Evolutionary conservation across 2,329 filamentous ascomycete genomes (phyloP), one percentile per base, ranked within the genome.

Genomic region (Colletotrichum cordylinicola): DNA sequence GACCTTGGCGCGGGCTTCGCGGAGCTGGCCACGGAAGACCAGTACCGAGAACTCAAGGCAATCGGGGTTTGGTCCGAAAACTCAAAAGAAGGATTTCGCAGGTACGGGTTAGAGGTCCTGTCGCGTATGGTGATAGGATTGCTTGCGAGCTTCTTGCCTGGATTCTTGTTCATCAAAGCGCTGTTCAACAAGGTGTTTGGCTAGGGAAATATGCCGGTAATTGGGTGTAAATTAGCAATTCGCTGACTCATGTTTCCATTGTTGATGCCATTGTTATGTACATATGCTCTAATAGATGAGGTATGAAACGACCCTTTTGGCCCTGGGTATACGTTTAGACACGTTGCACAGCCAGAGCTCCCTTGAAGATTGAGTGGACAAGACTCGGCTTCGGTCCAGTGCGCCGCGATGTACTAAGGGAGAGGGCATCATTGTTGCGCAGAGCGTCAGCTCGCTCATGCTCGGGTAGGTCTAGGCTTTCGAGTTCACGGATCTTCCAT

Each of bases 401-500:
- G 9, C 74, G 56, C 4, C 72, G 61, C n/a, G 66, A 75, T 12
- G 75, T 65, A 0, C 65, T 71, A 6, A 75, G 37, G 2, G 76
- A 67, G 18, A 73, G n/a, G 16, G 56, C 66, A 16, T 76, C 62
- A 9, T 64, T 62, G 43, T 73, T 67, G 9, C n/a, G 55, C 27
- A 77, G 29, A 3, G 56, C 65, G 8, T 67, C 29, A 8, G 58
- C 64, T 43, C 65, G 65, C 12, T 72, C 62, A 18, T 66, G 61
- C 18, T 67, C 52, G 2, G 66, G 24, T 4, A 78, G 56, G 1
- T 69, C 64, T 4, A 48, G 58, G 21, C 61, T 71, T 13, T 78
- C 77, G 6, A 78, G 52, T 18, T 78, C 61, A 6, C 73, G 61
- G 3, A 78, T 69, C 37, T 78, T 78, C 77, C 77, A 78, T 0